These are phyloP conservation scores for Omphalotus guepiniiformis DNA, from an alignment of 768 basidiomycete genomes.

Conservation along the genomic window DNA sequence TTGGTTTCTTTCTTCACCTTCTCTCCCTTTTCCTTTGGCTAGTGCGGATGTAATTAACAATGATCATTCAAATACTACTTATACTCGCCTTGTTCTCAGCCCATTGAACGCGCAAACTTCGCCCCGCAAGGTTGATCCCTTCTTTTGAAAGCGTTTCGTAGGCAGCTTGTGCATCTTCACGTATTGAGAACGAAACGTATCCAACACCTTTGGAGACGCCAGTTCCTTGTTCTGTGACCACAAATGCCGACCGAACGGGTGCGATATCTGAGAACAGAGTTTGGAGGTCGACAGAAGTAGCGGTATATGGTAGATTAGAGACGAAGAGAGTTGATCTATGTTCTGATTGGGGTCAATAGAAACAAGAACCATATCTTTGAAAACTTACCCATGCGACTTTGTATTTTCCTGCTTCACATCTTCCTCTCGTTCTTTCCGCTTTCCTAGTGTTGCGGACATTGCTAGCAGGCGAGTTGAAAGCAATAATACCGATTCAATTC, in stretches of 20 bases:
- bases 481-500: no score
- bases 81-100: slow-evolving; percentile 67
- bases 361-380: neutral
- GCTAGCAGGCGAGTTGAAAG: no score
- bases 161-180: slow-evolving; percentile 81
- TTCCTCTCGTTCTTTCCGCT: slow-evolving; percentile 39
- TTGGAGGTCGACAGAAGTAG: slow-evolving; percentile 85
- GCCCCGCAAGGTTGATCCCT: slow-evolving; percentile 60
- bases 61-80: neutral
- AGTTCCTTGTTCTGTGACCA: slow-evolving; percentile 76
- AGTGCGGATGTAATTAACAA: slow-evolving; percentile 2
- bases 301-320: slow-evolving; percentile 87
- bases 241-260: slow-evolving; percentile 90
- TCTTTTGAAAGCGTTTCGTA: slow-evolving; percentile 61
- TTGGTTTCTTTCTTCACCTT: slow-evolving; percentile 38
- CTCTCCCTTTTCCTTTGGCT: slow-evolving; percentile 42
- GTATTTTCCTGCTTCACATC: slow-evolving; percentile 13
- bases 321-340: slow-evolving; percentile 84
- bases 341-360: neutral
- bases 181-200: slow-evolving; percentile 88
- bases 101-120: slow-evolving; percentile 74
- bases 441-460: slow-evolving; percentile 33
- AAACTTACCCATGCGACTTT: slow-evolving; percentile 30
- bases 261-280: slow-evolving; percentile 95
- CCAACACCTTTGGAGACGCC: slow-evolving; percentile 91